Evolutionary conservation across 352 stramenopile genomes (phyloP), one percentile per base, ranked within the genome.

Genomic region (Albugo laibachii): DNA sequence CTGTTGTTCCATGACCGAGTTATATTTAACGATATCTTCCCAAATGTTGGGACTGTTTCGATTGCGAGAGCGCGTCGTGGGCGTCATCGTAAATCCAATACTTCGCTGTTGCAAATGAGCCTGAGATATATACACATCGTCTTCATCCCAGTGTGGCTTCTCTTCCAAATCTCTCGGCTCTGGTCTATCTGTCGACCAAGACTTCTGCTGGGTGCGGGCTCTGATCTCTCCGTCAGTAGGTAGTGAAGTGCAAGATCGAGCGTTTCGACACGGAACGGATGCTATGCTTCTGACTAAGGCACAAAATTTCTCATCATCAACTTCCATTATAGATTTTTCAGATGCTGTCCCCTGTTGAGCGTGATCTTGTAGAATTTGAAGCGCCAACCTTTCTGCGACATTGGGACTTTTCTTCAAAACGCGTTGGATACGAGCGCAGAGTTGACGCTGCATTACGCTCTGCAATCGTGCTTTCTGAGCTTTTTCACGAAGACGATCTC

Each of bases 11-110:
- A 84, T 71, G 4, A 83, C 47, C 4, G 66, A 78, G 41, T 65
- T 66, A 49, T 75, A 85, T 61, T 85, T 75, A 49, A 83, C 76
- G 45, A 88, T 84, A 47, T 85, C 66, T 43, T 85, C 72, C 76
- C 76, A 88, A 37, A 88, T 85, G 21, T 71, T 68, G 46, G 74
- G 79, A 53, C 62, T 65, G 11, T 79, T 75, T n/a, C 81, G 66
- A 49, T 84, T 84, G 50, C 82, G 80, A 1, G 73, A 69, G 11
- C 70, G 84, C 13, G 59, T 66, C 15, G 60, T 67, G 16, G 70
- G 68, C 27, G 73, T 69, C 48, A 85, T 38, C 0, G 54, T 58
- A 49, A 87, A 87, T 19, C 72, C 75, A 21, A 67, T 59, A 40
- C 69, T 80, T 31, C 68, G 62, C 47, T 87, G 75, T 50, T 83